Conservation (phyloP, 306 rosid species). For the Pyrus bretschneideri region DNA sequence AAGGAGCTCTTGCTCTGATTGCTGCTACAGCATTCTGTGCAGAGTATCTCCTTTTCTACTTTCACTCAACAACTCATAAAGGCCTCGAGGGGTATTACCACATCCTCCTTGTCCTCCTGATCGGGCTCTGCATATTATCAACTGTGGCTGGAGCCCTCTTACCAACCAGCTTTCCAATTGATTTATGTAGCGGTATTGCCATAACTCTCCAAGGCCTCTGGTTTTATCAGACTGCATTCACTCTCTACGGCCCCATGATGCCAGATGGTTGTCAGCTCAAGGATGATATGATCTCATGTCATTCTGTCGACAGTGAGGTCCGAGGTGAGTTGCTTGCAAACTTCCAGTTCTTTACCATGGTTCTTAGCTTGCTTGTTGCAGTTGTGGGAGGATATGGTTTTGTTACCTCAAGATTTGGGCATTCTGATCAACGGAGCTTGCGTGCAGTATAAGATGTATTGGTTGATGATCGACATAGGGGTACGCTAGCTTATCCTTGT, state of each 20-base stretch:
- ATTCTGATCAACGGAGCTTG: conserved; percentile 28
- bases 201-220: conserved; percentile 89
- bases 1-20: conserved; percentile 72
- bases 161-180: conserved; percentile 79
- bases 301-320: conserved; percentile 58
- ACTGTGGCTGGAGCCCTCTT: conserved; percentile 58
- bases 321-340: conserved; percentile 88
- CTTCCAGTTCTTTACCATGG: conserved; percentile 65
- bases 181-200: conserved; percentile 62
- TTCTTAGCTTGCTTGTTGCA: conserved; percentile 51
- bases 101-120: conserved; percentile 60
- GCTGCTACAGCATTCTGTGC: conserved; percentile 79
- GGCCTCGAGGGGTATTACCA: conserved; percentile 94
- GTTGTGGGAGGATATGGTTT: conserved; percentile 46
- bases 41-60: conserved; percentile 83
- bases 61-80: conserved; percentile 86
- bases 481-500: neutral
- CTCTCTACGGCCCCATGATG: conserved; percentile 88
- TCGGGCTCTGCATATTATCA: conserved; percentile 70
- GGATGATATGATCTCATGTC: conserved; percentile 42
- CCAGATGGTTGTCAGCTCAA: conserved; percentile 73
- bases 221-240: conserved; percentile 97
- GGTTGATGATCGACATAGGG: conserved; percentile 38
- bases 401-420: conserved; percentile 57
- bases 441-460: conserved; percentile 26